Percentiles rank a stretch among this genome's conserved stretches.
Conservation (phyloP, 371 early-diverging fungal genomes). For the Rhizopus delemar region DNA sequence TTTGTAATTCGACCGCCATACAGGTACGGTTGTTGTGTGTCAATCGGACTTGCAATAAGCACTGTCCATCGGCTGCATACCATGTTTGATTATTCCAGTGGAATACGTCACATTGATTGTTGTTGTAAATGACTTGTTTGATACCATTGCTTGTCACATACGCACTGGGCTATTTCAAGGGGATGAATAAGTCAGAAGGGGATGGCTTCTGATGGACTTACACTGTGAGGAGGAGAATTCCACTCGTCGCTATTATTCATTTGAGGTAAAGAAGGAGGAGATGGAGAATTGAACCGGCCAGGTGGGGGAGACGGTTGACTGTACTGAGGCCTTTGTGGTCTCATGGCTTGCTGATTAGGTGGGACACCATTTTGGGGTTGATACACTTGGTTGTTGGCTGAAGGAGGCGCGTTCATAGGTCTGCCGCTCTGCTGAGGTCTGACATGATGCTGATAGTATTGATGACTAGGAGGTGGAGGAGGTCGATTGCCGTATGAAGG, state of each 20-base stretch:
- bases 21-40: conserved; percentile 38
- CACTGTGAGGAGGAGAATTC: conserved; percentile 37
- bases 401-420: not conserved
- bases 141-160: conserved; percentile 28
- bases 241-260: conserved; percentile 18
- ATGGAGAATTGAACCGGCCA: conserved; percentile 20
- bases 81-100: conserved; percentile 51
- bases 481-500: conserved; percentile 5
- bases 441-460: too few species aligned
- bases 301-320: conserved; percentile 12
- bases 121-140: conserved; percentile 35
- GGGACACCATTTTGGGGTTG: conserved; percentile 1
- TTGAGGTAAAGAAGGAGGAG: conserved; percentile 10
- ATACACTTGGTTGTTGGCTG: not conserved
- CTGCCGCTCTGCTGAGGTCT: too few species aligned
- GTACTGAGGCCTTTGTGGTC: conserved; percentile 3
- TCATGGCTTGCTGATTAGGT: conserved; percentile 5
- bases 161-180: conserved; percentile 11
- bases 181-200: not conserved
- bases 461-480: not conserved
- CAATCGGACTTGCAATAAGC: conserved; percentile 36
- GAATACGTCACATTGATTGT: conserved; percentile 44
- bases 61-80: conserved; percentile 46
- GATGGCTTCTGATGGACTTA: conserved; percentile 12
- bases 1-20: conserved; percentile 39